These are phyloP conservation scores for Volvox carteri DNA, from an alignment of 163 green algal species.

Conservation along the genomic window DNA sequence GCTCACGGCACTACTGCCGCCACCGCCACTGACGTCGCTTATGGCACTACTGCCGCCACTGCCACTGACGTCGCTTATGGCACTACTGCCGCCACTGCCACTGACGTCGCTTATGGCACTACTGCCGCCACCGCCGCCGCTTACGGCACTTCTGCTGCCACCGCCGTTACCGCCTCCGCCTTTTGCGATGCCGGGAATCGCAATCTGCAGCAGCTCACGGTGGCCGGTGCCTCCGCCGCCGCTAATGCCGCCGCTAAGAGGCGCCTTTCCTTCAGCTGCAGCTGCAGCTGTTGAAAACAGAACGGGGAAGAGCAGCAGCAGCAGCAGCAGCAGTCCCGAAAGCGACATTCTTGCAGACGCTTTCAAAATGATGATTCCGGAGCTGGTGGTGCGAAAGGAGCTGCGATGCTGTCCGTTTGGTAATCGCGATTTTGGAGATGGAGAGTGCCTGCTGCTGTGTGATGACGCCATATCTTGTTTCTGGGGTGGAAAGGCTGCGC, in stretches of 20 bases:
- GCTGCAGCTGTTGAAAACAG: too few species aligned
- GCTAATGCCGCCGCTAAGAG: neutral
- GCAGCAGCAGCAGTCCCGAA: too few species aligned
- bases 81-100: neutral
- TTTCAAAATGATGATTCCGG: too few species aligned
- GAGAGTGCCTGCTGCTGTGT: too few species aligned
- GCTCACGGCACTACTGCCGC: neutral
- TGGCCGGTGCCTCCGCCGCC: neutral
- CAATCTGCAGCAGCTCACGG: neutral
- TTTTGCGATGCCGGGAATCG: neutral
- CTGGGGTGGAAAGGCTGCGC: too few species aligned
- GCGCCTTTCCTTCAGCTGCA: too few species aligned
- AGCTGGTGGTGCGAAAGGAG: too few species aligned
- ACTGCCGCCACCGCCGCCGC: neutral
- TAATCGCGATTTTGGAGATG: too few species aligned
- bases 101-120: slow-evolving; percentile 6
- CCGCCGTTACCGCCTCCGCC: neutral
- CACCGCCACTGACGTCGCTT: neutral
- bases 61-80: neutral
- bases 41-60: neutral
- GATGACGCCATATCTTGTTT: too few species aligned
- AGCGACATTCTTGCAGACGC: too few species aligned
- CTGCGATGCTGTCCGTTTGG: too few species aligned
- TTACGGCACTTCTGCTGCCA: neutral
- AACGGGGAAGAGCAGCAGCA: too few species aligned